phyloP scores from a whole-genome alignment of 768 basidiomycete genomes.

The Mycena crocata region DNA sequence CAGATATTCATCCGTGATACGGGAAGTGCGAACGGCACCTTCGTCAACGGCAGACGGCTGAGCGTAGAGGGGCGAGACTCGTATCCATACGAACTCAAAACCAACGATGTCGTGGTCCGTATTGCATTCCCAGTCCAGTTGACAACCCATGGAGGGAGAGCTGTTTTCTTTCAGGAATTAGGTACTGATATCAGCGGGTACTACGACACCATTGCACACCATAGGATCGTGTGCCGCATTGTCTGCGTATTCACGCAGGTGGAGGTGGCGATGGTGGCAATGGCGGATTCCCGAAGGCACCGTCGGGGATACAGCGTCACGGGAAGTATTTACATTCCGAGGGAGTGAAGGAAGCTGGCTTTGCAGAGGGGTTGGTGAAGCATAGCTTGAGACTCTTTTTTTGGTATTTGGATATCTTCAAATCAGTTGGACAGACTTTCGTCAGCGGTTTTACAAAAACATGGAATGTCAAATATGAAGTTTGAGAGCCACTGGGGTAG shows the following conservation, averaged over 20 bases:
- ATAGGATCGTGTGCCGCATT: conserved; percentile 74
- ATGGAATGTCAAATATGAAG: no score
- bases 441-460: no score
- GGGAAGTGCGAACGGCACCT: conserved; percentile 76
- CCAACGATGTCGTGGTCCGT: conserved; percentile 65
- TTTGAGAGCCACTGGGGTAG: no score
- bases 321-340: conserved; percentile 7
- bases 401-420: no score
- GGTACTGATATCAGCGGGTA: conserved; percentile 78
- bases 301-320: conserved; percentile 26
- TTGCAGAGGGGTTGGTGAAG: no score
- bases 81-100: conserved; percentile 71
- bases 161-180: conserved; percentile 66
- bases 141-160: no score
- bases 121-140: conserved; percentile 29
- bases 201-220: conserved; percentile 70
- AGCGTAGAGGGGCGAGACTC: conserved; percentile 69
- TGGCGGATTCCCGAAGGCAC: conserved; percentile 26
- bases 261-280: conserved; percentile 46
- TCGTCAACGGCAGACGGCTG: conserved; percentile 72
- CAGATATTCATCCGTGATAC: conserved; percentile 78
- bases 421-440: no score
- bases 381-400: no score
- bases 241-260: conserved; percentile 67
- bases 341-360: neutral